Base-by-base conservation (phyloP, 345 rosid genomes). In the Hypericum androsaemum region DNA sequence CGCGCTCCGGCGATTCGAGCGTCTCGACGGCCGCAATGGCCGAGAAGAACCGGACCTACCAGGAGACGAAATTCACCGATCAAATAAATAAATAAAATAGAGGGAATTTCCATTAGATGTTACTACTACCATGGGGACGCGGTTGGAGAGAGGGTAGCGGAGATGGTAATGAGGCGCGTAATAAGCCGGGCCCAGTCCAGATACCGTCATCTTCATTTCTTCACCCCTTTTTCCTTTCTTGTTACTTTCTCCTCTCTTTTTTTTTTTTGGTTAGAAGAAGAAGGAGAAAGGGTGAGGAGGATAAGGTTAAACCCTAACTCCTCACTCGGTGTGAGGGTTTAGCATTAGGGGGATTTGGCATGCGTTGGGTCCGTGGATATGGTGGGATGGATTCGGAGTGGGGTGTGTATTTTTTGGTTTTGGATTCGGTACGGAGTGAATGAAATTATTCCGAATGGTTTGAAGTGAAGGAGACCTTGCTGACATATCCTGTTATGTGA, bases 101-200 rank as follows among this genome's bases (percentile, higher is more conserved):
- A 17, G 22, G 5, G 50, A 13, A 45, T 15, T 28, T 8, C 17
- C 48, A 12, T 28, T 14, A 46, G 50, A 46, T 6, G 6, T 9
- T 5, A 46, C 0, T 15, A 36, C 57, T 58, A 85, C 88, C 77
- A 68, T 73, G 67, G 70, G 64, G 49, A 82, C 43, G 64, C 77
- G 67, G 61, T 40, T 63, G 54, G 44, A 59, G 16, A 71, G 55
- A 32, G 77, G 69, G 17, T 69, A 71, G 0, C 77, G 80, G 60
- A 72, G 41, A 57, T 58, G 72, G 6, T 76, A 58, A 47, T 68
- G 69, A 3, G 77, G 72, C 53, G 69, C 73, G 32, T 22, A 22
- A 56, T 73, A 77, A 57, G 70, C 71, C 46, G 68, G 77, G 53
- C 70, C 64, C 36, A 75, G 50, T 36, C 83, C 76, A 2, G 81